These are phyloP conservation scores for Sisymbrium irio DNA, from an alignment of 345 rosid genomes.

Conservation along the genomic window DNA sequence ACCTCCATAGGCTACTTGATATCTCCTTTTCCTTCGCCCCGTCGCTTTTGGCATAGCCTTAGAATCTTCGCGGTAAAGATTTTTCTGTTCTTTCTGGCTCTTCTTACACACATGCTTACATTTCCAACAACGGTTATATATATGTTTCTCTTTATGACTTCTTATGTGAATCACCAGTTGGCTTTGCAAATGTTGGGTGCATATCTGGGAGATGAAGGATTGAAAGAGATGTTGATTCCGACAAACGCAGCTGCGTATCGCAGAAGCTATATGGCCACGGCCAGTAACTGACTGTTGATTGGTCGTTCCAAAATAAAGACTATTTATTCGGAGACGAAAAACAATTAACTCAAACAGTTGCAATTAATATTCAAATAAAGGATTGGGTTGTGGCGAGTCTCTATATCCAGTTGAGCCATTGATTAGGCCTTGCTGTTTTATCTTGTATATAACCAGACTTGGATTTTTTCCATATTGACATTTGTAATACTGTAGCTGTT, in stretches of 20 bases:
- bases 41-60: conserved; percentile 37
- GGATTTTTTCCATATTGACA: neutral
- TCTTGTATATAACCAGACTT: neutral
- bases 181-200: conserved; percentile 43
- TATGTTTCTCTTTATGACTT: neutral
- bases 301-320: neutral
- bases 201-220: conserved; percentile 46
- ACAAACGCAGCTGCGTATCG: conserved; percentile 26
- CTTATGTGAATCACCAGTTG: conserved; percentile 25
- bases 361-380: neutral
- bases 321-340: neutral
- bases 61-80: conserved; percentile 24
- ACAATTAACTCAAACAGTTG: neutral
- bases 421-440: neutral
- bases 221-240: conserved; percentile 45
- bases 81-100: neutral
- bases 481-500: neutral
- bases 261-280: conserved; percentile 9
- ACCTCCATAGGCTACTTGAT: conserved; percentile 32
- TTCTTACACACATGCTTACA: neutral
- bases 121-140: neutral
- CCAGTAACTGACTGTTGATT: neutral
- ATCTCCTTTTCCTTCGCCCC: conserved; percentile 39
- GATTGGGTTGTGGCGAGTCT: neutral
- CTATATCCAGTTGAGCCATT: neutral